phyloP scores from a whole-genome alignment of 2,329 filamentous ascomycete species.

The Claviceps cyperi region DNA sequence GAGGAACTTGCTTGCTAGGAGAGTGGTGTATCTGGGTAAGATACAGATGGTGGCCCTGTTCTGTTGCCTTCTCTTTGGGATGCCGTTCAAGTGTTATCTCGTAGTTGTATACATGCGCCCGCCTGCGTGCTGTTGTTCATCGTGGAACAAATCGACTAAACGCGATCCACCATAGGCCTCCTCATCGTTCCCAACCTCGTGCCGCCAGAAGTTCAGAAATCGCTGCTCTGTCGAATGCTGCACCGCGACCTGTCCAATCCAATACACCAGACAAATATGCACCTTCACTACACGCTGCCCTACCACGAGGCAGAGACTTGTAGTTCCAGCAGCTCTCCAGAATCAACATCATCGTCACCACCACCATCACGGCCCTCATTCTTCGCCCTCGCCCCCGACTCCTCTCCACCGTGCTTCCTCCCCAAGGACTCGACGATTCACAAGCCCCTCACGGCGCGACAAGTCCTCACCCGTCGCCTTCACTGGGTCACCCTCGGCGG shows the following conservation, averaged over 20 bases:
- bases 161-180: conserved; percentile 43
- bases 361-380: conserved; percentile 43
- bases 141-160: neutral
- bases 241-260: conserved; percentile 63
- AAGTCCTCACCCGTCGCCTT: conserved; percentile 63
- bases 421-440: conserved; percentile 65
- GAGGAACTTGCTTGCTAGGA: too few species aligned
- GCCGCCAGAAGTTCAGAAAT: conserved; percentile 51
- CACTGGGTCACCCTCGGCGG: conserved; percentile 92
- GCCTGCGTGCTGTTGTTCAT: neutral
- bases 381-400: conserved; percentile 35
- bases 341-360: neutral
- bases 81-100: neutral
- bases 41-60: too few species aligned
- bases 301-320: conserved; percentile 17
- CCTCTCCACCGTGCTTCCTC: conserved; percentile 38
- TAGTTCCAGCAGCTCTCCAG: neutral
- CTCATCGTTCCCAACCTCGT: conserved; percentile 63
- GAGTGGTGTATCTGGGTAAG: too few species aligned
- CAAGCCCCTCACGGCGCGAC: conserved; percentile 52
- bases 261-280: conserved; percentile 75
- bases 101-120: neutral
- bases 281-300: conserved; percentile 58
- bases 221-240: conserved; percentile 58
- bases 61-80: too few species aligned